A percentile compares a stretch with the other conserved stretches of the same genome.
These are phyloP conservation scores for Cadophora sp. DNA, from an alignment of 2,329 filamentous ascomycete genomes.

Conservation along the genomic window DNA sequence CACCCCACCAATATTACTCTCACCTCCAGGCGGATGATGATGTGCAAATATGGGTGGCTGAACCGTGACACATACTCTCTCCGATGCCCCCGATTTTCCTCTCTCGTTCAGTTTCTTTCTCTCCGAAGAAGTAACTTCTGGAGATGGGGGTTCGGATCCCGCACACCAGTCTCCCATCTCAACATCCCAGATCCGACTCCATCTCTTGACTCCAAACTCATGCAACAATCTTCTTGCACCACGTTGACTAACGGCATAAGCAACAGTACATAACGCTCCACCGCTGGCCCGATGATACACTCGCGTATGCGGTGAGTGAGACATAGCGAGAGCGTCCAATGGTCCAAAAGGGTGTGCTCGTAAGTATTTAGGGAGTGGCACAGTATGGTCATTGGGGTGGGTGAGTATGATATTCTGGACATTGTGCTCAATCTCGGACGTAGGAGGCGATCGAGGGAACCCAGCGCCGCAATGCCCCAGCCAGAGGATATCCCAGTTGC, in stretches of 20 bases:
- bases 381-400: slow-evolving; percentile 25
- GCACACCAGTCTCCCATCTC: slow-evolving; percentile 35
- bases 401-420: slow-evolving; percentile 28
- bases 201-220: slow-evolving; percentile 32
- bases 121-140: not conserved
- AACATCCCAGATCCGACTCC: slow-evolving; percentile 31
- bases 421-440: not conserved
- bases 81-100: not conserved
- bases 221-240: slow-evolving; percentile 31
- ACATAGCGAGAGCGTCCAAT: slow-evolving; percentile 25
- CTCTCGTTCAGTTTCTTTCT: slow-evolving; percentile 6
- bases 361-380: slow-evolving; percentile 31
- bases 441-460: slow-evolving; percentile 25
- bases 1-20: slow-evolving; percentile 33
- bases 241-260: slow-evolving; percentile 32
- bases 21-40: slow-evolving; percentile 34
- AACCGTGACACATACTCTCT: slow-evolving; percentile 30
- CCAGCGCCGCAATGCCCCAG: slow-evolving; percentile 33
- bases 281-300: slow-evolving; percentile 31
- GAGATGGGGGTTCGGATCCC: slow-evolving; percentile 8
- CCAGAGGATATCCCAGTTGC: slow-evolving; percentile 34
- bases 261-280: slow-evolving; percentile 33
- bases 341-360: slow-evolving; percentile 34
- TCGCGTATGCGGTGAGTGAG: slow-evolving; percentile 29
- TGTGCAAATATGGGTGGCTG: slow-evolving; percentile 34